Conservation (phyloP, 352 stramenopile species). For the Globisporangium apiculatum region DNA sequence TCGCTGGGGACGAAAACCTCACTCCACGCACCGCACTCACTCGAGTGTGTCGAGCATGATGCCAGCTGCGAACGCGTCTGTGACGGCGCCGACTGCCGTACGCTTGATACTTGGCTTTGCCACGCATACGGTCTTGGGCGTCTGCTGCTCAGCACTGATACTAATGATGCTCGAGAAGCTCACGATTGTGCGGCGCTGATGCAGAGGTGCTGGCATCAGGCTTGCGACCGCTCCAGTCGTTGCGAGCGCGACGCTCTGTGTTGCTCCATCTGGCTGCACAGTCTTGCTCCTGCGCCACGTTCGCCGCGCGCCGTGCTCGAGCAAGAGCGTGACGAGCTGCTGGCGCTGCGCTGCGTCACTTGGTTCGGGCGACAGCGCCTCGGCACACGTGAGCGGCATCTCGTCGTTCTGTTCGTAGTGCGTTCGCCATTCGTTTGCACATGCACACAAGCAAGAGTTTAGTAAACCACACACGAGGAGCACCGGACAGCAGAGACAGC, state of each 20-base stretch:
- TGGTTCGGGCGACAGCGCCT: constrained; percentile 6
- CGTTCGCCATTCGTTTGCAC: not conserved
- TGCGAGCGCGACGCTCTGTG: not conserved
- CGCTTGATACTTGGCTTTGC: not conserved
- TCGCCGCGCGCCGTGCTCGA: constrained; percentile 33
- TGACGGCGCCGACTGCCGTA: not conserved
- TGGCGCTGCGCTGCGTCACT: constrained; percentile 25
- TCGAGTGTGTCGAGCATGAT: constrained; percentile 29
- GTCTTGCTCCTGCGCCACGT: constrained; percentile 34
- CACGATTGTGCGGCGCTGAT: constrained; percentile 10
- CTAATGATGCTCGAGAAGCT: constrained; percentile 22
- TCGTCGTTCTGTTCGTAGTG: constrained; percentile 35
- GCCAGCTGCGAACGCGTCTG: constrained; percentile 3
- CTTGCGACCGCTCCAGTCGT: not conserved
- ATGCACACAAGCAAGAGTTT: too few relatives aligned
- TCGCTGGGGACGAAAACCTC: too few relatives aligned
- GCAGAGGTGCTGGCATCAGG: not conserved
- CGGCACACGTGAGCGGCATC: constrained; percentile 55
- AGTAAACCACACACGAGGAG: too few relatives aligned
- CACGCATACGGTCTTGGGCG: too few relatives aligned
- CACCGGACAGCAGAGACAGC: too few relatives aligned
- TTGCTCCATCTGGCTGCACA: too few relatives aligned
- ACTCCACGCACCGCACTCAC: not conserved
- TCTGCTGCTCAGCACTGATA: constrained; percentile 1
- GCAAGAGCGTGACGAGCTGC: constrained; percentile 31